Conservation (phyloP, 805 yeast genomes). For the Candida peoriensis region DNA sequence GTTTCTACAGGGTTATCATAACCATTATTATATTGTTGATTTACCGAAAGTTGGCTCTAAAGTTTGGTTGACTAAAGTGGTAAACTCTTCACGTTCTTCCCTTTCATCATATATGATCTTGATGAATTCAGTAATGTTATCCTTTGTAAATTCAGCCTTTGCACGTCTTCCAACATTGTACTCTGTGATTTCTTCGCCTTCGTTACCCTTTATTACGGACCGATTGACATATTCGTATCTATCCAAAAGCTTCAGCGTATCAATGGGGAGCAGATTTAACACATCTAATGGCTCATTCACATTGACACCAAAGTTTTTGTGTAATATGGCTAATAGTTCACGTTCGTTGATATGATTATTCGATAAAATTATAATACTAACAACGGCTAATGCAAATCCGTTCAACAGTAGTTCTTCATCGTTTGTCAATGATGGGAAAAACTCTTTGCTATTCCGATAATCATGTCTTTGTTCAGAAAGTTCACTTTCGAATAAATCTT, state of each 20-base stretch:
- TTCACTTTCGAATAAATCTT: constrained; percentile 18
- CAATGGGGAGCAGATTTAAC: constrained; percentile 14
- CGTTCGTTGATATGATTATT: constrained; percentile 33
- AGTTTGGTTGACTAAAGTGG: constrained; percentile 9
- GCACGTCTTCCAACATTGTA: constrained; percentile 27
- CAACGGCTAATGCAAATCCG: constrained; percentile 19
- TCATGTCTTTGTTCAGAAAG: constrained; percentile 20
- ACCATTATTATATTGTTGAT: too few relatives aligned
- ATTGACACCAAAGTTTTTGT: constrained; percentile 28
- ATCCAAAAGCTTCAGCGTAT: constrained; percentile 21
- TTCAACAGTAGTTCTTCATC: constrained; percentile 16
- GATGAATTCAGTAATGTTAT: constrained; percentile 19
- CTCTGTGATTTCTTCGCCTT: constrained; percentile 23
- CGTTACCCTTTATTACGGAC: constrained; percentile 12
- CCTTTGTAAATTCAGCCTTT: constrained; percentile 22
- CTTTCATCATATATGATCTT: constrained; percentile 19
- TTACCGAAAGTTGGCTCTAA: constrained; percentile 16
- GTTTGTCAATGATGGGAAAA: constrained; percentile 11
- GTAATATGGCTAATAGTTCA: constrained; percentile 35
- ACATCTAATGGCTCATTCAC: constrained; percentile 6
- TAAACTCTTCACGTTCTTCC: constrained; percentile 15
- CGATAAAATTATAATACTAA: constrained; percentile 20
- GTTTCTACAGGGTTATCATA: too few relatives aligned
- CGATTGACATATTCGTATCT: constrained; percentile 22
- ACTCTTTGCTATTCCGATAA: constrained; percentile 17